A percentile compares a stretch with the other conserved stretches of the same genome.
Conservation (phyloP, 2,329 filamentous ascomycete species). For the Ophidiomyces ophidiicola region DNA sequence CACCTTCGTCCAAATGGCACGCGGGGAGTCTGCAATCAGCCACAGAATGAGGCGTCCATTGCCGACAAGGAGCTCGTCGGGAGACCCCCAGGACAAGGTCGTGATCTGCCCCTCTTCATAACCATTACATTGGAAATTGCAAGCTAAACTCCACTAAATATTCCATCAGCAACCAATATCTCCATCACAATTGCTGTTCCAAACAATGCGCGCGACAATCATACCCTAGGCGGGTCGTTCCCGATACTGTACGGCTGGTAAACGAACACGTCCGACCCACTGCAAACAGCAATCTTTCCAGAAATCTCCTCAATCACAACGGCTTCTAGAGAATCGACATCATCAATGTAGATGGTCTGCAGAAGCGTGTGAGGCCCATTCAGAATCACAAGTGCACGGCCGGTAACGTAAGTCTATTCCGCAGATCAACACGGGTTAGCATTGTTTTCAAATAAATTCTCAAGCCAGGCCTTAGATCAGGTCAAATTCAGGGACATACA, state of each 20-base stretch:
- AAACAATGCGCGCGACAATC: constrained; percentile 12
- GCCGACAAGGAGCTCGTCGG: constrained; percentile 73
- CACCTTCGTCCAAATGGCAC: constrained; percentile 57
- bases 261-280: constrained; percentile 54
- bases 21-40: constrained; percentile 35
- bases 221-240: constrained; percentile 62
- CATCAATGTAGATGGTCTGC: constrained; percentile 84
- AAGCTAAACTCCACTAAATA: constrained; percentile 46
- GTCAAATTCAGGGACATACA: too few species aligned
- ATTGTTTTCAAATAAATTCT: constrained; percentile 13
- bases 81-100: constrained; percentile 73
- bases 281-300: constrained; percentile 73
- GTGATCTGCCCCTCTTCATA: constrained; percentile 34
- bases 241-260: constrained; percentile 63
- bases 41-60: constrained; percentile 60
- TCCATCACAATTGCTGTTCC: constrained; percentile 6
- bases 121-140: constrained; percentile 38
- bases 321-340: constrained; percentile 55
- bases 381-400: constrained; percentile 75
- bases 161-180: constrained; percentile 13
- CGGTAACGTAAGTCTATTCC: constrained; percentile 70
- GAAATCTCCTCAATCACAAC: constrained; percentile 69
- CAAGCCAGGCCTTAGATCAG: too few species aligned
- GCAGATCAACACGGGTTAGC: constrained; percentile 9
- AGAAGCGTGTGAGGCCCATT: constrained; percentile 60